Percentiles rank a stretch among this genome's conserved stretches.
Conservation (phyloP, 1,139 yeast genomes). For the Suhomyces atakaporum region DNA sequence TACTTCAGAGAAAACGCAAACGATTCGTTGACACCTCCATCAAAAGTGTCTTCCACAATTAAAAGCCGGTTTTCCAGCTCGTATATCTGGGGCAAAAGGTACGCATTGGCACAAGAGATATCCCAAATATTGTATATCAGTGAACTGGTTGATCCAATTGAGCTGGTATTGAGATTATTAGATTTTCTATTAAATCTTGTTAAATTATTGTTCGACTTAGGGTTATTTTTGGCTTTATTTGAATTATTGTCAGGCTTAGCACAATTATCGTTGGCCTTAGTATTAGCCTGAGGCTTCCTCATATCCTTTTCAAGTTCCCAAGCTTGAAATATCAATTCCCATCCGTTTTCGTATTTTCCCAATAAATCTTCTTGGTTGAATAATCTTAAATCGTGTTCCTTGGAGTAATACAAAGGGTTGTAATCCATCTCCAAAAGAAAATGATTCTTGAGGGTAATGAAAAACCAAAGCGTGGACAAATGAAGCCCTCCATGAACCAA, state of each 20-base stretch:
- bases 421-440: constrained; percentile 24
- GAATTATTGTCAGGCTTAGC: too few species aligned
- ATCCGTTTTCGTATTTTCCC: constrained; percentile 22
- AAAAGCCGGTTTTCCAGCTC: constrained; percentile 8
- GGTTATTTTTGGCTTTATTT: too few species aligned
- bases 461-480: constrained; percentile 43
- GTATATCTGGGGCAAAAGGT: constrained; percentile 28
- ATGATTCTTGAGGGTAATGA: constrained; percentile 33
- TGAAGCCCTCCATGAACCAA: constrained; percentile 47
- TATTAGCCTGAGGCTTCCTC: too few species aligned
- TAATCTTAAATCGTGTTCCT: constrained; percentile 18
- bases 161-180: too few species aligned
- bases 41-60: constrained; percentile 5
- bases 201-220: too few species aligned
- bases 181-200: too few species aligned
- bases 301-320: constrained; percentile 15
- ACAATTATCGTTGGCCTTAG: too few species aligned
- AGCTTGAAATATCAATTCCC: constrained; percentile 23
- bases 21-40: constrained; percentile 1
- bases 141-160: not conserved
- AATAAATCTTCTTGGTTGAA: constrained; percentile 17
- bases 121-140: constrained; percentile 21
- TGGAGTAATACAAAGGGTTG: constrained; percentile 23
- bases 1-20: constrained; percentile 19
- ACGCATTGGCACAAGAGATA: constrained; percentile 15